A percentile compares a stretch with the other conserved stretches of the same genome.
phyloP scores from a whole-genome alignment of 2,329 filamentous ascomycete genomes.

The Aspergillus sp. region DNA sequence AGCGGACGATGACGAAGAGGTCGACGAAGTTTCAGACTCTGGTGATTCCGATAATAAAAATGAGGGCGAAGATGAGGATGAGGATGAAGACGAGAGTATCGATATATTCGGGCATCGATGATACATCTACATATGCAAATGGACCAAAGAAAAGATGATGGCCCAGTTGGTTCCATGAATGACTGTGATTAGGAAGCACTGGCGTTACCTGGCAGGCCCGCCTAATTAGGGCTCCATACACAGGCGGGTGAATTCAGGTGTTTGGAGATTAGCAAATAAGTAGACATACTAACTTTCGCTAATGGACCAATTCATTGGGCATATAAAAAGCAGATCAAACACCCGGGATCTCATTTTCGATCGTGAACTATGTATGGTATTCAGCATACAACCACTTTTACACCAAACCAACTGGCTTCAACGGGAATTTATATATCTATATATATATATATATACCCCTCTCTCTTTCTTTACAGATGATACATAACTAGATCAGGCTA shows the following conservation, averaged over 20 bases:
- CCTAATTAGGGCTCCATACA: slow-evolving; percentile 7
- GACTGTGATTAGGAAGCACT: not conserved
- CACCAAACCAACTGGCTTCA: not conserved
- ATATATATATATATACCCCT: not conserved
- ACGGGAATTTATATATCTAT: not conserved
- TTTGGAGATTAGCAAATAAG: slow-evolving; percentile 7
- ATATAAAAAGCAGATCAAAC: not conserved
- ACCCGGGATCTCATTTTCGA: not conserved
- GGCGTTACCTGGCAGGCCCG: slow-evolving; percentile 16
- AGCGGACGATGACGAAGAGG: slow-evolving; percentile 23
- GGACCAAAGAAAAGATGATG: not conserved
- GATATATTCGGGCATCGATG: slow-evolving; percentile 55
- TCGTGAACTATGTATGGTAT: not conserved
- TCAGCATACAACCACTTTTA: not conserved
- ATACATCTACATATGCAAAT: slow-evolving; percentile 13
- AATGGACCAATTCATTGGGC: slow-evolving; percentile 20
- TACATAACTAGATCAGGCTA: not conserved
- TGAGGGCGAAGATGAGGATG: slow-evolving; percentile 52
- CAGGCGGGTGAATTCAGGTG: not conserved
- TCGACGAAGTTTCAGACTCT: slow-evolving; percentile 18
- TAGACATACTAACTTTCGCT: not conserved
- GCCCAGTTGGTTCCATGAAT: slow-evolving; percentile 1
- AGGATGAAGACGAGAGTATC: slow-evolving; percentile 51
- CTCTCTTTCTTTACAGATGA: not conserved
- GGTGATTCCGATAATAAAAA: slow-evolving; percentile 39